Evolutionary conservation across 345 rosid species (phyloP), one percentile per base, ranked within the genome.

Genomic region (Gossypium longicalyx): DNA sequence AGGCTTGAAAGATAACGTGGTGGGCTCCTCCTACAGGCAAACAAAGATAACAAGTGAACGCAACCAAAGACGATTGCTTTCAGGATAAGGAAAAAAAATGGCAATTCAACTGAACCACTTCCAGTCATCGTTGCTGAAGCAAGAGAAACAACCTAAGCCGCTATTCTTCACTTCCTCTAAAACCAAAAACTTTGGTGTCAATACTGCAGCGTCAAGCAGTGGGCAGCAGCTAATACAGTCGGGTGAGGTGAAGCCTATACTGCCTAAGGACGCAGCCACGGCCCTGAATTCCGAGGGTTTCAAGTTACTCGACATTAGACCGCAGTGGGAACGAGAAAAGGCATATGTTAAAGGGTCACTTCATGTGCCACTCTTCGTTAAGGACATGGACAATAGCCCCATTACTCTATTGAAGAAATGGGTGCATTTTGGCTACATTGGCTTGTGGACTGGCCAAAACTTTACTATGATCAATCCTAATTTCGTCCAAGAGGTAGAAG

Each of bases 341-440:
- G 93, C 98, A 12, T 79, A 85, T 4, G 98, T 94, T 68, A 80
- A 77, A 53, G 93, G 92, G 47, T 88, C 98, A 2, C 57, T 91
- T 67, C 92, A 89, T 68, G 97, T 86, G 78, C 98, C 98, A 11
- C 80, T 94, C 19, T 92, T 89, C 62, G 83, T 94, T 25, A 85
- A 84, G 79, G 97, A 94, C 82, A 7, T 66, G 74, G 97, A 92
- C 65, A 87, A 78, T 9, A 78, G 91, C 58, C 91, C 84, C 22
- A 20, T 94, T 23, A 92, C 98, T 53, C 86, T 94, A 61, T 43
- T 94, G 79, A 94, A 92, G 86, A 91, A 92, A 75, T 94, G 97
- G 97, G 90, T 94, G 53, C 97, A 91, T 81, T 87, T 94, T 56
- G 97, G 97, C 3, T 92, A 91, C 82, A 85, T 94, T 74, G 97